A percentile compares a stretch with the other conserved stretches of the same genome.
These are phyloP conservation scores for Polygonum maritimum DNA, from an alignment of 148 eudicot genomes.

Conservation along the genomic window DNA sequence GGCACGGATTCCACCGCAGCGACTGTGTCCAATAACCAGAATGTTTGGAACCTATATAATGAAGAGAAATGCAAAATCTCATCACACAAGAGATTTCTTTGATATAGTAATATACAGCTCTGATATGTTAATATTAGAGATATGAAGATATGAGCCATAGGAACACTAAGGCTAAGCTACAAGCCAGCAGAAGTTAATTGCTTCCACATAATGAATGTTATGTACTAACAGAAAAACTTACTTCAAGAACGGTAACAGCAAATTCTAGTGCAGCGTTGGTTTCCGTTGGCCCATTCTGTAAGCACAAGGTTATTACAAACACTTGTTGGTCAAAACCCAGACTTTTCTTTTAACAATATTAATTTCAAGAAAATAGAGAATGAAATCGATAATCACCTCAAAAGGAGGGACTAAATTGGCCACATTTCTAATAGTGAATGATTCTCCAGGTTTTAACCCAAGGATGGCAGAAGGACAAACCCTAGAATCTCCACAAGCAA, in stretches of 20 bases:
- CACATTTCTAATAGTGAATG: constrained; percentile 77
- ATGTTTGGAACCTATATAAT: constrained; percentile 84
- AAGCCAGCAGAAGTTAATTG: not conserved
- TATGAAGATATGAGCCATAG: too few species aligned
- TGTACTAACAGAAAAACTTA: constrained; percentile 22
- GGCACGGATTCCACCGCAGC: constrained; percentile 97
- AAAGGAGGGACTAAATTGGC: constrained; percentile 86
- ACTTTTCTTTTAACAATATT: not conserved
- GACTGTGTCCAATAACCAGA: constrained; percentile 80
- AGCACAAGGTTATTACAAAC: not conserved
- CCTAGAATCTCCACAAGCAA: constrained; percentile 98
- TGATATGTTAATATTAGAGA: too few species aligned
- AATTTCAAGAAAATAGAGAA: constrained; percentile 5
- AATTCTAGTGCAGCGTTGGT: constrained; percentile 96
- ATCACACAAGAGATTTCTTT: not conserved
- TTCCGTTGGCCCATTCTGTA: constrained; percentile 86
- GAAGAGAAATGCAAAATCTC: constrained; percentile 1
- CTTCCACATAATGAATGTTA: not conserved
- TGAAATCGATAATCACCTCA: constrained; percentile 39
- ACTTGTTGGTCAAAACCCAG: not conserved
- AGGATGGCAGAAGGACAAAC: constrained; percentile 85
- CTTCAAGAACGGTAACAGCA: constrained; percentile 76
- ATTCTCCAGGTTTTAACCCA: constrained; percentile 93
- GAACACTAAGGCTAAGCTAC: not conserved
- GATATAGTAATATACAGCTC: not conserved